Evolutionary conservation across 106 monocot genomes (phyloP).

Genomic region (Allium cepa): DNA sequence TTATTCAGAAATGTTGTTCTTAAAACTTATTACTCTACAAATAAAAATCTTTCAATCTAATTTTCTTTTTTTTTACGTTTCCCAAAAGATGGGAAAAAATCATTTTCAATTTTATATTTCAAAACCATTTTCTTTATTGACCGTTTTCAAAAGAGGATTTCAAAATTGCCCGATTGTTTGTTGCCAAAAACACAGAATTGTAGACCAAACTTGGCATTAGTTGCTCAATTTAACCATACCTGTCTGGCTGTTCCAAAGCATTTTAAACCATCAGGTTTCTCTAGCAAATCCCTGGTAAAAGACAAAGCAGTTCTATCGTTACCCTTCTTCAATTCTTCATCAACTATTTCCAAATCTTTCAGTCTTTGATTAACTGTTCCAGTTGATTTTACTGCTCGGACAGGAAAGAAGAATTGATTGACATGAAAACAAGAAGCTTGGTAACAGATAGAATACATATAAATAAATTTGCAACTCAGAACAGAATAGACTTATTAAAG

Average conservation of each 20-base stretch:
- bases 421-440: neutral
- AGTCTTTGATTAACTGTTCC: neutral
- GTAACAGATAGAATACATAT: neutral
- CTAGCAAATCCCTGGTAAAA: constrained; percentile 41
- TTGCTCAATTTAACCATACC: constrained; percentile 13
- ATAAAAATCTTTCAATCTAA: too few relatives aligned
- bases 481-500: neutral
- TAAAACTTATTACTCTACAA: too few relatives aligned
- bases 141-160: too few relatives aligned
- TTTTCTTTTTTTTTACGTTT: too few relatives aligned
- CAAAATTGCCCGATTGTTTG: too few relatives aligned
- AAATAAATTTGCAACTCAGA: constrained; percentile 3
- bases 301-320: constrained; percentile 41
- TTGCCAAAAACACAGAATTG: too few relatives aligned
- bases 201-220: too few relatives aligned
- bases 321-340: constrained; percentile 12
- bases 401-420: neutral
- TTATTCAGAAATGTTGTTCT: too few relatives aligned
- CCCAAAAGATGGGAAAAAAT: too few relatives aligned
- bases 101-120: too few relatives aligned
- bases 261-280: constrained; percentile 35
- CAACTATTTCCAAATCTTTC: constrained; percentile 10
- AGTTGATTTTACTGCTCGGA: constrained; percentile 14
- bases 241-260: constrained; percentile 81
- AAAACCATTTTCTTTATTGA: too few relatives aligned